Evolutionary conservation across 805 yeast species (phyloP), one percentile per base, ranked within the genome.

Genomic region (Sungouiozyma intestinalis): DNA sequence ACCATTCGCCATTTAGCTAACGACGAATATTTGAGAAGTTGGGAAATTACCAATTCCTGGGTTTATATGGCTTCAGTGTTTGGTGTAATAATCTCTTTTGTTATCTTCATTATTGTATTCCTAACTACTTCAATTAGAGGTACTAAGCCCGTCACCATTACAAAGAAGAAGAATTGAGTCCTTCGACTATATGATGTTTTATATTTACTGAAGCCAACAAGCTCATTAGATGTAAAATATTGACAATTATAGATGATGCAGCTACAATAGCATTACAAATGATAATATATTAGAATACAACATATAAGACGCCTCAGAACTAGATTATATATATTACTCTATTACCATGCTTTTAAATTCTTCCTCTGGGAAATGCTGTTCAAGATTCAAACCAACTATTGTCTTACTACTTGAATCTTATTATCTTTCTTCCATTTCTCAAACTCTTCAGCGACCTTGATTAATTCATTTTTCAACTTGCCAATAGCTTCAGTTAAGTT

Each of bases 41-140:
- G 92, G 90, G 85, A 83, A 46, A 90, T 92, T 55, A 71, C 95
- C 21, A 88, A 88, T 63, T 76, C 97, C 1, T 86, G 96, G 94
- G 86, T 88, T 40, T 92, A 92, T 60, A 64, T 90, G 47, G 71
- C 83, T 17, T 73, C 87, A 39, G 79, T 88, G 14, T 64, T 63
- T 3, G 65, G 79, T 29, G 95, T 94, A 17, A 76, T 81, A 24
- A 53, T 65, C 19, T 83, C 81, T 1, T 92, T 96, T 94, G 57
- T 86, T 37, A 49, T 77, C 20, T 90, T 92, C 60, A 77, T 85
- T n/a, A 62, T 75, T 32, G 68, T 80, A 48, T 88, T 77, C 63
- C 47, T 67, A 35, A 40, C 57, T 2, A 51, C 58, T 7, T 48
- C 57, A n/a, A 36, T 48, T 16, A 33, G 38, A 16, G 11, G 6